Conservation (phyloP, 73 alveolate genomes). For the Paraurostyla sp. region DNA sequence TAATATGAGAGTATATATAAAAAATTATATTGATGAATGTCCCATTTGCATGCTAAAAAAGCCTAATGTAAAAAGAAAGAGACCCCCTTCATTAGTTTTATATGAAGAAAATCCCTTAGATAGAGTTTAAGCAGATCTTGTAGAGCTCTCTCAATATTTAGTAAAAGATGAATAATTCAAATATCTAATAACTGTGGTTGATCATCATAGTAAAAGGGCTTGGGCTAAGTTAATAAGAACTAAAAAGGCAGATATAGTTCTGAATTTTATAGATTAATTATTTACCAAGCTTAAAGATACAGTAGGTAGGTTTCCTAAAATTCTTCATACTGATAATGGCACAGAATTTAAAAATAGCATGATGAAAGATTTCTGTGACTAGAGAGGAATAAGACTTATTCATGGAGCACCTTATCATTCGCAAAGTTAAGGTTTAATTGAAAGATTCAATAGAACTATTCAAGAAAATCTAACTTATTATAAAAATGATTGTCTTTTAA, state of each 20-base stretch:
- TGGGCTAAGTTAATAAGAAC: conserved; percentile 22
- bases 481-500: background rate
- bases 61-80: background rate
- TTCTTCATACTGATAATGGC: conserved; percentile 64
- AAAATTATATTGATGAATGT: conserved; percentile 2
- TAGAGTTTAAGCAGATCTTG: conserved; percentile 41
- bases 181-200: conserved; percentile 34
- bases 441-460: conserved; percentile 44
- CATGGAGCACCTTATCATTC: conserved; percentile 63
- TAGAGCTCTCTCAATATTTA: background rate
- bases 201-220: conserved; percentile 37
- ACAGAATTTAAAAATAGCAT: conserved; percentile 37
- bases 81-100: conserved; percentile 21
- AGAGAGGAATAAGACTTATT: background rate
- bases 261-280: background rate
- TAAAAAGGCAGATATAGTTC: conserved; percentile 32
- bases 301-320: background rate
- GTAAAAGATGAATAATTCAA: background rate
- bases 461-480: background rate
- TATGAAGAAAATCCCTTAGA: conserved; percentile 43
- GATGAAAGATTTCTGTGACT: background rate
- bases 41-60: conserved; percentile 10
- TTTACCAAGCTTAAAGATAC: background rate
- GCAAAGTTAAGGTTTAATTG: conserved; percentile 45
- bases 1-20: background rate